Base-by-base conservation (phyloP, 2,329 filamentous ascomycete species). In the Cladophialophora immunda region DNA sequence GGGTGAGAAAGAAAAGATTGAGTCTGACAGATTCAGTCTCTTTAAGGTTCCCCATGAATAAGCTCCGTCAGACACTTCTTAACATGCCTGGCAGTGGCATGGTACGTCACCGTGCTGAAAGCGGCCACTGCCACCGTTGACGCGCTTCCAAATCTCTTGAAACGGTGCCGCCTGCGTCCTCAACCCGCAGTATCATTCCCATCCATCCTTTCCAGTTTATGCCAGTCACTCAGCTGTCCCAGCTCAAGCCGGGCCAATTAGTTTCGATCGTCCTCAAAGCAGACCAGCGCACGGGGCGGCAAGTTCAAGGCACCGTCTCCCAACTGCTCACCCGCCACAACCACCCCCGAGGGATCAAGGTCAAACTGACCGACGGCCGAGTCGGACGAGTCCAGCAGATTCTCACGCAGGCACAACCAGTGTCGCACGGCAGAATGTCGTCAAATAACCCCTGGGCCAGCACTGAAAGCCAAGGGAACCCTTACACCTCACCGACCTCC, bases 281-380 rank as follows among this genome's bases (percentile, higher is more conserved):
- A 68, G 91, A 94, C 77, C 92, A 94, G 76, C 86, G 86, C 1
- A 93, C 90, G 0, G 92, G 91, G 6, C 85, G 85, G 54, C 88
- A 92, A 72, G 91, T 92, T 1, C 81, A 83, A 53, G 92, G 92
- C 27, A 78, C 83, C 4, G 87, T 94, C 1, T 83, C 84, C 60
- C 86, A 92, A 54, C 77, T 94, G 0, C 82, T 94, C 56, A 94
- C 91, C 1, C 82, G 86, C 1, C 90, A 90, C 29, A 87, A 94
- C 71, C 92, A 94, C 73, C 90, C 90, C 2, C 85, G 90, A 9
- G 92, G 92, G 38, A 92, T 94, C 80, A 94, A 94, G 77, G 91
- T 94, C 27, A 86, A 91, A 2, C 81, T 94, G 5, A 79, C 81
- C 1, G 90, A 92, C 76, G 91, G 91, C 1, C 84, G 90, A 29